These are phyloP conservation scores for Neurospora crassa DNA, from an alignment of 2,329 filamentous ascomycete species.

Conservation along the genomic window DNA sequence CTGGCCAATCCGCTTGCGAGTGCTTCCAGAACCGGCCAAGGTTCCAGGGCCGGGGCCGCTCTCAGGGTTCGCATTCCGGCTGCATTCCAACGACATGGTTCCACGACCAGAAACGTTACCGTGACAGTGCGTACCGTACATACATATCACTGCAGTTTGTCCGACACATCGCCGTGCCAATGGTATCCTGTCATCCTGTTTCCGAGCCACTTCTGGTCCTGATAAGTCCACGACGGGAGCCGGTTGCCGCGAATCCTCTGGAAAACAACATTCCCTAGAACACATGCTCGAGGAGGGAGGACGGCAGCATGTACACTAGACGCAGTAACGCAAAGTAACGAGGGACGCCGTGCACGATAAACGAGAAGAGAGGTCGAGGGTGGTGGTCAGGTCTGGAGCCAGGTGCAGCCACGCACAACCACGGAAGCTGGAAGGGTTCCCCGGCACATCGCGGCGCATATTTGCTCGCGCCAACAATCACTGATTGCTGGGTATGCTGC, in stretches of 20 bases:
- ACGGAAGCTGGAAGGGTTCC: not conserved
- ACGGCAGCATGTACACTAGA: not conserved
- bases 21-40: not conserved
- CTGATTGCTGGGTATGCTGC: not conserved
- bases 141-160: not conserved
- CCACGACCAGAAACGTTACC: not conserved
- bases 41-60: not conserved
- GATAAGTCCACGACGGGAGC: not conserved
- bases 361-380: not conserved
- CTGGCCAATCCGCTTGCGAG: not conserved
- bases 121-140: not conserved
- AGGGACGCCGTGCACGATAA: not conserved
- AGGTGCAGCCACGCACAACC: not conserved
- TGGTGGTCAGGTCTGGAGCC: not conserved
- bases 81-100: not conserved
- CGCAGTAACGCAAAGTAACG: not conserved
- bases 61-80: not conserved
- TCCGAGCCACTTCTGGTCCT: not conserved
- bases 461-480: not conserved
- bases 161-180: not conserved
- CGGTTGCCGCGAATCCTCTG: not conserved
- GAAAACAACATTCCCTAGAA: not conserved
- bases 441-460: not conserved
- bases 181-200: not conserved
- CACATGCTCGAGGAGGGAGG: not conserved